These are phyloP conservation scores for Dictyostelium citrinum DNA, from an alignment of 78 protist genomes.

Conservation along the genomic window DNA sequence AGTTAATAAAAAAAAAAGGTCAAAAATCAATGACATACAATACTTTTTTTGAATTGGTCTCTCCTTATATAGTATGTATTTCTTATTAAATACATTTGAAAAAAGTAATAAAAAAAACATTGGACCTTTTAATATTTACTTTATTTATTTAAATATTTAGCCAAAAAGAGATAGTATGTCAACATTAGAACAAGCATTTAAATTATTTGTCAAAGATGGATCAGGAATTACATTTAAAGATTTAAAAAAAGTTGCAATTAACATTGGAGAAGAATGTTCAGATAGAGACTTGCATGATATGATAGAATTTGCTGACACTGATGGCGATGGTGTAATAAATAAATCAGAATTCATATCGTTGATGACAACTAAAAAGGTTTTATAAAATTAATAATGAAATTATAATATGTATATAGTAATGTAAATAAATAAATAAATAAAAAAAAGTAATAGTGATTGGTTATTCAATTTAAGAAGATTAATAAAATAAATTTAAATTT, in stretches of 20 bases:
- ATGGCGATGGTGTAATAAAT: slow-evolving; percentile 52
- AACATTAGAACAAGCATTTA: slow-evolving; percentile 62
- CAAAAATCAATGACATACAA: neutral
- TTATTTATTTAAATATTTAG: neutral
- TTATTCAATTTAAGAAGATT: too few relatives aligned
- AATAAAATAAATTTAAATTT: too few relatives aligned
- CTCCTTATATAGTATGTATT: slow-evolving; percentile 4
- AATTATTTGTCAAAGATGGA: slow-evolving; percentile 55
- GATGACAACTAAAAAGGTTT: neutral
- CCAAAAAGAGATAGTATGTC: slow-evolving; percentile 42
- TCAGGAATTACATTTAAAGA: slow-evolving; percentile 53
- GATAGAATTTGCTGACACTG: slow-evolving; percentile 47
- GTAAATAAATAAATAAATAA: neutral
- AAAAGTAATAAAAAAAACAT: neutral
- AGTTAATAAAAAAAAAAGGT: neutral
- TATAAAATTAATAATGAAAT: neutral
- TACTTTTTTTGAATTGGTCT: slow-evolving; percentile 26
- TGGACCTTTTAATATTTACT: neutral
- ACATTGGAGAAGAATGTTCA: slow-evolving; percentile 52
- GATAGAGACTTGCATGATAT: slow-evolving; percentile 27
- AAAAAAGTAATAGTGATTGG: neutral
- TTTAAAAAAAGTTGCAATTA: slow-evolving; percentile 32
- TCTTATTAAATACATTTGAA: too few relatives aligned
- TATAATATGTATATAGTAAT: neutral
- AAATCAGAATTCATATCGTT: slow-evolving; percentile 37